Conservation (phyloP, 148 eudicot genomes). For the Pharnaceum exiguum region DNA sequence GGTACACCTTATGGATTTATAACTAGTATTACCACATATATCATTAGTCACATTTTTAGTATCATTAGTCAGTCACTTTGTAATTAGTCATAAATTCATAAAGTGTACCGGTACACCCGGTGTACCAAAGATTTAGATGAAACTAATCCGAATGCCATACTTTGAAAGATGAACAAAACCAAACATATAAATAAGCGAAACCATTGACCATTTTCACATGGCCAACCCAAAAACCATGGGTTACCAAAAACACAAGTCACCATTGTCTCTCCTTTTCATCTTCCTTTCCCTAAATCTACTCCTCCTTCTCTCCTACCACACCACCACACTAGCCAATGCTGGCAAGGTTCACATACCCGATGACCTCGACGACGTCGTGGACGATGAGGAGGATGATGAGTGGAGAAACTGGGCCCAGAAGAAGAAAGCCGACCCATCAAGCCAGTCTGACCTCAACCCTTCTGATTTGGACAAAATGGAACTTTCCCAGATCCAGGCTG, state of each 20-base stretch:
- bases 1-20: no score
- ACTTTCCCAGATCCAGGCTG: constrained; percentile 43
- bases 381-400: constrained; percentile 83
- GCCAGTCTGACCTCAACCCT: constrained; percentile 48
- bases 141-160: not conserved
- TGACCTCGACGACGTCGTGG: constrained; percentile 79
- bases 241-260: constrained; percentile 17
- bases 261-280: constrained; percentile 16
- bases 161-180: not conserved
- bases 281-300: constrained; percentile 27
- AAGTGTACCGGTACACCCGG: not conserved
- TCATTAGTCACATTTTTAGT: no score
- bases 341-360: constrained; percentile 68
- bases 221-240: constrained; percentile 14
- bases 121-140: not conserved
- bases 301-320: constrained; percentile 13
- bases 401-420: constrained; percentile 87
- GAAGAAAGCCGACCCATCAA: constrained; percentile 27
- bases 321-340: constrained; percentile 30
- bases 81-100: no score
- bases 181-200: constrained; percentile 2
- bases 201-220: not conserved
- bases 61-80: no score
- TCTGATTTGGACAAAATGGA: constrained; percentile 55
- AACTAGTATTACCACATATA: no score